Conservation (phyloP, 345 rosid species). For the Corymbia maculata region DNA sequence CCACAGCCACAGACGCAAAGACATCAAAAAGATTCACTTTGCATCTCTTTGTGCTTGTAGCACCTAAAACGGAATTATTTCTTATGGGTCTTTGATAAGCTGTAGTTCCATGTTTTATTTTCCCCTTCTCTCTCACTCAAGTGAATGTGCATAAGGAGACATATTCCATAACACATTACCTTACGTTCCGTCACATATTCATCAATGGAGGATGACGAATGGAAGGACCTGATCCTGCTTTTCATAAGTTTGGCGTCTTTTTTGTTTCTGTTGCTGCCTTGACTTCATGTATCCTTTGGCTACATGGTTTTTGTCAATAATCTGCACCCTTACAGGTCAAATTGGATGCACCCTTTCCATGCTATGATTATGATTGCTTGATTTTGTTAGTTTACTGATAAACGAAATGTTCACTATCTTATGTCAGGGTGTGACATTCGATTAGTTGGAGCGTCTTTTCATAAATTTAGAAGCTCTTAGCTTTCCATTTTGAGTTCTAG, state of each 20-base stretch:
- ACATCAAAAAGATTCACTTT: background rate
- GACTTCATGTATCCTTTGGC: background rate
- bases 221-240: background rate
- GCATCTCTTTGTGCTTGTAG: background rate
- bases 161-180: background rate
- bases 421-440: background rate
- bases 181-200: background rate
- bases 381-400: background rate
- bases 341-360: background rate
- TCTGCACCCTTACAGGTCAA: background rate
- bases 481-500: background rate
- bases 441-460: background rate
- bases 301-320: background rate
- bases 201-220: background rate
- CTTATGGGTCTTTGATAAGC: background rate
- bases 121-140: background rate
- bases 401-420: background rate
- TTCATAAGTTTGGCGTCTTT: background rate
- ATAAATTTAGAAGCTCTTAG: background rate
- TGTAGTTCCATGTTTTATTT: background rate
- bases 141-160: background rate
- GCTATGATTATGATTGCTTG: background rate
- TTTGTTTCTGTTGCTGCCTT: background rate
- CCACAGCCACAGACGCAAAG: background rate
- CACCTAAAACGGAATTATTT: background rate